A percentile compares a stretch with the other conserved stretches of the same genome.
Evolutionary conservation across 169 alveolate species (phyloP).

Genomic region (Plasmodium fragile): DNA sequence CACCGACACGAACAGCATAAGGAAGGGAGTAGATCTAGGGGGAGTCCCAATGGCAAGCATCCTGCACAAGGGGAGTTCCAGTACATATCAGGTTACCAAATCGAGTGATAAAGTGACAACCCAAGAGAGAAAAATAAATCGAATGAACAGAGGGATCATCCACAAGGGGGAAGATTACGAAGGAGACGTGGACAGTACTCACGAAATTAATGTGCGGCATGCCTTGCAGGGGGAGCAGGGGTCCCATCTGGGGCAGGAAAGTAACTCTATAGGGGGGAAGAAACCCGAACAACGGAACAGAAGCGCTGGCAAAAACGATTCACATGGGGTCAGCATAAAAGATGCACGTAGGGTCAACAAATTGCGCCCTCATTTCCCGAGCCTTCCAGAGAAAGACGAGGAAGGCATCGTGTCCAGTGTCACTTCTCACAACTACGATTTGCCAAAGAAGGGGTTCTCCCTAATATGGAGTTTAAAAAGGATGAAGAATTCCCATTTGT

Average conservation of each 20-base stretch:
- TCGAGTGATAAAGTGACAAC: no score
- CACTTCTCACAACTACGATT: slow-evolving; percentile 36
- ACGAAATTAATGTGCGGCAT: neutral
- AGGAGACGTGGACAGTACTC: neutral
- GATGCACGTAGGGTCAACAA: neutral
- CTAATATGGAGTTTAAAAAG: slow-evolving; percentile 65
- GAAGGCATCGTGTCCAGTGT: neutral
- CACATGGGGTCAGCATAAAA: neutral
- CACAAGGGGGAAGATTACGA: neutral
- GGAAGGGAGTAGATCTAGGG: neutral
- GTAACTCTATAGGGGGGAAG: neutral
- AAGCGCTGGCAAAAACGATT: neutral
- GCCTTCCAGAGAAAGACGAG: slow-evolving; percentile 4
- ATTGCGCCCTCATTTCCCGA: neutral
- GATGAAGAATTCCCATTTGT: slow-evolving; percentile 27
- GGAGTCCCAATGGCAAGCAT: neutral
- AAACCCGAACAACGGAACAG: neutral
- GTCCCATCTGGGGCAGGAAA: neutral
- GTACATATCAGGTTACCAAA: no score
- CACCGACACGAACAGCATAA: neutral
- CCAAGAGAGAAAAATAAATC: no score
- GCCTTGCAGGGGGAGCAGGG: neutral
- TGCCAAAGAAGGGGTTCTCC: slow-evolving; percentile 71
- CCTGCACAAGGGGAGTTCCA: neutral
- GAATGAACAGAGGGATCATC: neutral